phyloP scores from a whole-genome alignment of 139 green algal genomes.

The Chlorella sp. region DNA sequence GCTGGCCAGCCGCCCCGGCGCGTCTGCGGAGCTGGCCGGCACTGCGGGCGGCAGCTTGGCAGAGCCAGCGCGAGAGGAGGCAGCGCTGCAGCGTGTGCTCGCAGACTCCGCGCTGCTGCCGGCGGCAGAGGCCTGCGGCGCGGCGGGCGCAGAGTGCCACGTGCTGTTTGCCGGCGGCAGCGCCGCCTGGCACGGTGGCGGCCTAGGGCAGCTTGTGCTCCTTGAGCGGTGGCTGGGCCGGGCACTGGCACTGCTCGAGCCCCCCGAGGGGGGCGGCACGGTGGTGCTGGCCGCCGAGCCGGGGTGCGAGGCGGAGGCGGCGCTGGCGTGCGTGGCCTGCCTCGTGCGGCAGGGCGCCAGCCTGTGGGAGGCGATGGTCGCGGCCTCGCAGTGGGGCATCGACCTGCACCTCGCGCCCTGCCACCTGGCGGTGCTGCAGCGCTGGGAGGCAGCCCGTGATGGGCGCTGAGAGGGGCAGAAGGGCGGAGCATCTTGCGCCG shows the following conservation, averaged over 20 bases:
- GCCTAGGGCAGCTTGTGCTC: conserved; percentile 7
- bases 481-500: neutral
- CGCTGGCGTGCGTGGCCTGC: conserved; percentile 28
- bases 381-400: conserved; percentile 29
- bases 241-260: conserved; percentile 7
- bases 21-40: too few species aligned
- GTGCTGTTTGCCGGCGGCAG: too few species aligned
- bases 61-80: neutral
- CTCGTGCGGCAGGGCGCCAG: conserved; percentile 9
- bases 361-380: conserved; percentile 31
- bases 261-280: neutral
- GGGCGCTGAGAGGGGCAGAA: neutral
- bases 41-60: neutral
- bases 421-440: conserved; percentile 31
- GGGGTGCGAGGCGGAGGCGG: conserved; percentile 32
- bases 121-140: neutral
- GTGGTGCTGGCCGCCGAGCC: conserved; percentile 36
- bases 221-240: conserved; percentile 4
- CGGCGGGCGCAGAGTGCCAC: conserved; percentile 9
- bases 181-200: neutral
- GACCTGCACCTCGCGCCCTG: conserved; percentile 19
- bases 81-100: conserved; percentile 6
- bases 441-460: neutral
- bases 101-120: neutral
- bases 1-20: too few species aligned